Evolutionary conservation across 192 early-diverging fungal genomes (phyloP).

Genomic region (Rhizoclosmatium sp.): DNA sequence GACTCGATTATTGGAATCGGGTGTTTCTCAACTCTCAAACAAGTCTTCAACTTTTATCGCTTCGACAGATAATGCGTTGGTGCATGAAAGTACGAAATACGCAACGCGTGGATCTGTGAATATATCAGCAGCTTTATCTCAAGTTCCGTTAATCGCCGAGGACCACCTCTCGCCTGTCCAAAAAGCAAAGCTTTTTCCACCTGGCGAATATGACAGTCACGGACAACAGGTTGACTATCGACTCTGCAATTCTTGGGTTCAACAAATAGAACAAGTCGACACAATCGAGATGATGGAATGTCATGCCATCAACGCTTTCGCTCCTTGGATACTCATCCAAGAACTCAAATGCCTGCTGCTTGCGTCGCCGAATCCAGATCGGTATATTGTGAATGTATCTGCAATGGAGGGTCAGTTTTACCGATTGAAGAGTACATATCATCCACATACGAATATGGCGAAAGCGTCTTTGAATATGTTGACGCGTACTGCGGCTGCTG

Average conservation of each 20-base stretch:
- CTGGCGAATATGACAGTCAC: slow-evolving; percentile 50
- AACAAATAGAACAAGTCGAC: slow-evolving; percentile 48
- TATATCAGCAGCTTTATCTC: slow-evolving; percentile 49
- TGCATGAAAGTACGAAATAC: not conserved
- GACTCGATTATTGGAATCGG: not conserved
- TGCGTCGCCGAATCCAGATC: slow-evolving; percentile 26
- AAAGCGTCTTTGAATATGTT: slow-evolving; percentile 61
- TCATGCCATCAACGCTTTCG: slow-evolving; percentile 63
- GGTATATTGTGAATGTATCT: slow-evolving; percentile 60
- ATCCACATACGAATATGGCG: slow-evolving; percentile 57
- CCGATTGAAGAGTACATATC: slow-evolving; percentile 47
- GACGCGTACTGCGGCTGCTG: slow-evolving; percentile 56
- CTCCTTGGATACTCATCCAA: slow-evolving; percentile 56
- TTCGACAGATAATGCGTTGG: not conserved
- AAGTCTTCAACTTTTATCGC: not conserved
- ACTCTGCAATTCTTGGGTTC: slow-evolving; percentile 54
- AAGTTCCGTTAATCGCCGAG: slow-evolving; percentile 40
- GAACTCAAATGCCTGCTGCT: slow-evolving; percentile 57
- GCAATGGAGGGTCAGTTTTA: slow-evolving; percentile 66
- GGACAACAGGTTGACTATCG: slow-evolving; percentile 60
- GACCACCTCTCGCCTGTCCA: slow-evolving; percentile 13
- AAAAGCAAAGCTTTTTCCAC: slow-evolving; percentile 39
- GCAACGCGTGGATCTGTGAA: not conserved
- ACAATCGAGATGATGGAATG: slow-evolving; percentile 63
- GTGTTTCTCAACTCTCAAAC: not conserved